Base-by-base conservation (phyloP, 1,284 basidiomycete species). In the Cutaneotrichosporon sp. region DNA sequence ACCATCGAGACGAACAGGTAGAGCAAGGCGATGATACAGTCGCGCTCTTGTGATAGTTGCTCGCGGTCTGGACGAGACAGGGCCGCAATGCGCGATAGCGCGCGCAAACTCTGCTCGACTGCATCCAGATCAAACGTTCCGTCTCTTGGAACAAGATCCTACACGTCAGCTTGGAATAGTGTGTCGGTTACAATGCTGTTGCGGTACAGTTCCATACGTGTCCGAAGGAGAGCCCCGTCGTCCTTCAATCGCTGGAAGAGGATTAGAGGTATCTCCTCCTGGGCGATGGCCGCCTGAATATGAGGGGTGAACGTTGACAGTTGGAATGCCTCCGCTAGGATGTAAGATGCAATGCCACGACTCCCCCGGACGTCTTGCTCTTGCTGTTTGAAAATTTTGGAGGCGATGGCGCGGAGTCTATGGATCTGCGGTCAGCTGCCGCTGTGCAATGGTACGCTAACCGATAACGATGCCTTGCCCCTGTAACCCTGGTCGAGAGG, bases 111-210 rank as follows among this genome's bases (percentile, higher is more conserved):
- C 3, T 65, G 34, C 42, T 65, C 57, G n/a, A 68, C n/a, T 9
- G 58, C 52, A 2, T 32, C 32, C 2, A 63, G 14, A 21, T 65
- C 61, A 6, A 58, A 36, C 2, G 22, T 55, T 21, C 49, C 50
- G 31, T 68, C 66, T 22, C 57, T 56, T 2, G 66, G 61, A 14
- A 65, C 5, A 1, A 68, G 58, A 16, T 63, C 61, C 66, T 67
- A 50, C 18, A 6, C 6, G 53, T 64, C 13, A 58, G 40, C 13
- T 2, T 14, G 4, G 2, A 13, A 9, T 4, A 8, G 4, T 8
- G 9, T 5, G 30, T 10, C 4, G 65, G 69, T 49, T 51, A 74
- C 73, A 34, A 75, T 47, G 10, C 74, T 72, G 51, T 73, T 77
- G 47, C 70, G 65, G 55, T 65, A 70, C 42, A 74, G 56, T 38